phyloP scores from a whole-genome alignment of 352 stramenopile genomes.

The Phytopythium oedochilum region DNA sequence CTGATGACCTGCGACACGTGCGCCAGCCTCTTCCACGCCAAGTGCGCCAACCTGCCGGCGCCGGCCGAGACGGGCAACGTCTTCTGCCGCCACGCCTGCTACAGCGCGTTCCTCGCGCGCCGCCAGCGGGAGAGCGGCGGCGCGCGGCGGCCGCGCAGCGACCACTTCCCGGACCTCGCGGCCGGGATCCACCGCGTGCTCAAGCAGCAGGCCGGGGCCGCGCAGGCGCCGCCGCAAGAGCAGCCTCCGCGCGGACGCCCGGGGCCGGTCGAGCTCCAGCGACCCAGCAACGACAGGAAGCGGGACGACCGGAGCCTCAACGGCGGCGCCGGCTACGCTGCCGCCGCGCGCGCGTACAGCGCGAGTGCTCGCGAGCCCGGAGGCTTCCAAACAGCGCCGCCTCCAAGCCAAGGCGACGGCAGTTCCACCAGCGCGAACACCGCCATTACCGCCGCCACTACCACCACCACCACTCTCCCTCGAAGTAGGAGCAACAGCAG shows the following conservation, averaged over 20 bases:
- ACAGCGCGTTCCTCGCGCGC: constrained; percentile 34
- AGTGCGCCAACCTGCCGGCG: constrained; percentile 57
- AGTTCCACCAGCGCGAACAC: not conserved
- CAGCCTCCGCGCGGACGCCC: constrained; percentile 4
- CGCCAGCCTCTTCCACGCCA: constrained; percentile 45
- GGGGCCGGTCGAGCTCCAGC: not conserved
- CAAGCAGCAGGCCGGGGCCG: constrained; percentile 11
- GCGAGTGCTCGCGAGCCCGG: not conserved
- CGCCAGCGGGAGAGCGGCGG: constrained; percentile 17
- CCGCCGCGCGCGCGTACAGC: not conserved
- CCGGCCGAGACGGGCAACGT: constrained; percentile 59
- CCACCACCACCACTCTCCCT: not conserved
- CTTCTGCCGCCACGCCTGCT: constrained; percentile 68
- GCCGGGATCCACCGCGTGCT: constrained; percentile 43
- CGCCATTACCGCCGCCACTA: not conserved
- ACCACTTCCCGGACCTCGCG: constrained; percentile 36
- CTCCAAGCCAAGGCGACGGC: not conserved
- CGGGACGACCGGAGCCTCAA: not conserved
- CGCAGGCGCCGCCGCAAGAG: constrained; percentile 10
- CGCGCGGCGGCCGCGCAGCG: constrained; percentile 12
- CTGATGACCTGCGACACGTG: constrained; percentile 58
- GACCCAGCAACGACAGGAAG: not conserved
- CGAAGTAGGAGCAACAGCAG: constrained; percentile 4
- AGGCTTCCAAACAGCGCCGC: not conserved
- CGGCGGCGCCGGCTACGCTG: not conserved